Conservation (phyloP, 2,329 filamentous ascomycete genomes). For the Botrytis porri region DNA sequence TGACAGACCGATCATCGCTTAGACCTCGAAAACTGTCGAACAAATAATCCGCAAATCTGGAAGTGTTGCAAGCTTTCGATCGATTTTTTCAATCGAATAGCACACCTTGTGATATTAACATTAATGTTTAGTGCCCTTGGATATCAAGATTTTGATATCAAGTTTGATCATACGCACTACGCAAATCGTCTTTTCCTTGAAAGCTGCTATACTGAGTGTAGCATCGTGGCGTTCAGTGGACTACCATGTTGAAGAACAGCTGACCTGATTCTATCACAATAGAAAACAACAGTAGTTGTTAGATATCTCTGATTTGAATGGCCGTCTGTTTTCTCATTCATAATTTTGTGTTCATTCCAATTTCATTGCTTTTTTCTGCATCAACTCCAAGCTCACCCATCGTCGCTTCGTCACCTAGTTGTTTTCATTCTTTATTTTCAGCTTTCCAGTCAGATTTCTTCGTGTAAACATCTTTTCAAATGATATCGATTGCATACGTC, state of each 20-base stretch:
- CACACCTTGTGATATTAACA: not conserved
- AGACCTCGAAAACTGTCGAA: not conserved
- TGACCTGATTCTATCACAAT: not conserved
- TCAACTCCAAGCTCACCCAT: not conserved
- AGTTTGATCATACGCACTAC: not conserved
- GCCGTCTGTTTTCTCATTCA: rapidly evolving
- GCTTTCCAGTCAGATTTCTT: not conserved
- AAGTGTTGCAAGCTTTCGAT: not conserved
- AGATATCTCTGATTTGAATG: not conserved
- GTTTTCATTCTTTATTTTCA: not conserved
- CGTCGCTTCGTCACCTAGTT: not conserved
- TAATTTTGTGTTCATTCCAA: not conserved
- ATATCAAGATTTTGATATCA: not conserved
- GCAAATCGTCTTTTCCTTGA: not conserved
- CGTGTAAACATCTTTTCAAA: not conserved
- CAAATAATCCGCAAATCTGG: not conserved
- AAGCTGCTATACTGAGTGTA: not conserved
- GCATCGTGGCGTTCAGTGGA: not conserved
- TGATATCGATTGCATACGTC: no score
- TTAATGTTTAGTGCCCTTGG: not conserved
- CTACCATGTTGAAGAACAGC: not conserved
- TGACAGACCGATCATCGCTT: not conserved
- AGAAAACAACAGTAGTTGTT: not conserved
- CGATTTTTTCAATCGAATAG: not conserved
- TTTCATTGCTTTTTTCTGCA: not conserved